Conservation (phyloP, 2,329 filamentous ascomycete genomes). For the Exserohilum rostratum region DNA sequence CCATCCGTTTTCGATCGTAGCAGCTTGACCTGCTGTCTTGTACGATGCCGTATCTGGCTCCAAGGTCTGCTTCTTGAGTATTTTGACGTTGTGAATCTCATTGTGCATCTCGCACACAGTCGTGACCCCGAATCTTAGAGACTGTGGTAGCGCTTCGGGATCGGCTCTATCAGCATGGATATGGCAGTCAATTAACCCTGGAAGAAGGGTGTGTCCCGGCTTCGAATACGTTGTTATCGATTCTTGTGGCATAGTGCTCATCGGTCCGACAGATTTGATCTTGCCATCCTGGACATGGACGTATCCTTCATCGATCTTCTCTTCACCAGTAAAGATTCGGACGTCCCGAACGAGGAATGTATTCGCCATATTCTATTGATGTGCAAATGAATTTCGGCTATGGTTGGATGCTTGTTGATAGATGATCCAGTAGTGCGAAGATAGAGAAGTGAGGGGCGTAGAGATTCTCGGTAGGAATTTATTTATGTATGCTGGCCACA, state of each 20-base stretch:
- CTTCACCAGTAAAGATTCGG: conserved; percentile 56
- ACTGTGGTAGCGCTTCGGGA: conserved; percentile 50
- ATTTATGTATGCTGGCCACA: no score
- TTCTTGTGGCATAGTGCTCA: conserved; percentile 20
- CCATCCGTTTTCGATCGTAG: conserved; percentile 61
- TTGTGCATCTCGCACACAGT: conserved; percentile 60
- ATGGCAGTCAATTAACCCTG: conserved; percentile 59
- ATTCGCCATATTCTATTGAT: conserved; percentile 22
- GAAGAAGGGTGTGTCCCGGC: conserved; percentile 56
- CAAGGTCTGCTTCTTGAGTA: conserved; percentile 35
- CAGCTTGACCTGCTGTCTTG: conserved; percentile 57
- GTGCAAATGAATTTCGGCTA: no score
- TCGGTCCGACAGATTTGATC: conserved; percentile 44
- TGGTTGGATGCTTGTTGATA: background rate
- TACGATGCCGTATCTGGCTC: conserved; percentile 53
- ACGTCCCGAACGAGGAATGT: conserved; percentile 52
- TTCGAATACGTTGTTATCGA: conserved; percentile 47
- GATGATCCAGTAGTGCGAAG: background rate
- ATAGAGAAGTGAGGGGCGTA: background rate
- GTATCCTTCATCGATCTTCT: conserved; percentile 49
- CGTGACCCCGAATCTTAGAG: conserved; percentile 58
- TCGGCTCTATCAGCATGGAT: conserved; percentile 55
- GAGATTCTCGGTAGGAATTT: background rate
- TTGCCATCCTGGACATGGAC: conserved; percentile 52
- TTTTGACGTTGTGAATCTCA: conserved; percentile 37